Evolutionary conservation across 352 stramenopile genomes (phyloP), one percentile per base, ranked within the genome.

Genomic region (Globisporangium canariense): DNA sequence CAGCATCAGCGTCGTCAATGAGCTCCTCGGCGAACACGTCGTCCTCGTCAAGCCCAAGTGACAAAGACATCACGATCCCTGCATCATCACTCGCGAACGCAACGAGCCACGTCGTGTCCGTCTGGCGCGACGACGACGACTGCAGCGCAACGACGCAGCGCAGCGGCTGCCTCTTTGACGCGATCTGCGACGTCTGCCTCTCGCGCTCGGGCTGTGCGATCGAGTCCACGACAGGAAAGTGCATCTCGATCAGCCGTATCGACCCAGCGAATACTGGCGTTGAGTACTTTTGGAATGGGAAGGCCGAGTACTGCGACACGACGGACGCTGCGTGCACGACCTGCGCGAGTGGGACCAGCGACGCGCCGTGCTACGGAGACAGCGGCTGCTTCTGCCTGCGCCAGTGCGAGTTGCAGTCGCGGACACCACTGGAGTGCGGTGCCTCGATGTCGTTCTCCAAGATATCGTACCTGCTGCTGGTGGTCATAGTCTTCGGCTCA

Each of bases 161-260:
- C n/a, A 43, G 32, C 13, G 64, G 64, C 4, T 69, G 64, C 30
- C 7, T 51, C 10, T 69, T 62, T 36, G 45, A 50, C 2, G 57
- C 58, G 53, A 69, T 51, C 22, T 69, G 64, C 57, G 36, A 66
- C 28, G 38, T 58, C 10, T 69, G 64, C 28, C 30, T 69, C n/a
- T 47, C 38, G 25, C 45, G 58, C 22, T 16, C 34, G 7, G 71
- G 71, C 38, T 82, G 75, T 30, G 66, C 75, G n/a, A 54, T 82
- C n/a, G 71, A 82, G 40, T 69, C 72, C 16, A 69, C 63, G 28
- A 82, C 71, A 1, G 75, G 72, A 46, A 72, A 69, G 11, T 82
- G 75, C 67, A 65, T 82, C 5, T 74, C 70, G 4, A 55, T 43
- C 22, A 65, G 43, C 4, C 57, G 62, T 4, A 71, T 75, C 25